These are phyloP conservation scores for Geotrichum bryndzae DNA, from an alignment of 1,139 yeast species.

Conservation along the genomic window DNA sequence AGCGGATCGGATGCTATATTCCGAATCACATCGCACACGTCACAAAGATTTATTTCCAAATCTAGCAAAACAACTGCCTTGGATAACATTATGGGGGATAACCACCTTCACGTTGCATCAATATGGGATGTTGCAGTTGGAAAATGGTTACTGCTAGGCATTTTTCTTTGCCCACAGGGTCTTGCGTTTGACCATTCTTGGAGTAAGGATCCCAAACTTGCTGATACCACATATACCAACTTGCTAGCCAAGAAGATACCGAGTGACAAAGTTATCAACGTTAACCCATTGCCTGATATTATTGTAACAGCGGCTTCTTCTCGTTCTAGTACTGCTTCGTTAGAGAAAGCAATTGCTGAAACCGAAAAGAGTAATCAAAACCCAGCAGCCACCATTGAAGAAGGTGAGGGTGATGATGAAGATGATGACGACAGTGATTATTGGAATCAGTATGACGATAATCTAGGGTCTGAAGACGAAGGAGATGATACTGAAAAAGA, in stretches of 20 bases:
- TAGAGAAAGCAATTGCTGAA: not conserved
- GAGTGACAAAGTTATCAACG: not conserved
- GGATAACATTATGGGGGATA: not conserved
- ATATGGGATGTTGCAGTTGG: constrained; percentile 3
- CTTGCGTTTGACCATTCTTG: not conserved
- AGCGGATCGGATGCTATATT: constrained; percentile 12
- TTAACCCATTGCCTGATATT: not conserved
- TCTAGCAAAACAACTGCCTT: not conserved
- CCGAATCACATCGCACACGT: constrained; percentile 11
- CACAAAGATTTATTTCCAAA: constrained; percentile 8
- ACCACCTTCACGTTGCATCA: not conserved
- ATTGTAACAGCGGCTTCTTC: not conserved
- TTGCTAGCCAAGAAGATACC: not conserved
- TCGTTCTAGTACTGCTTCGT: not conserved
- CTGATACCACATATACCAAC: not conserved
- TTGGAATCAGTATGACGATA: constrained; percentile 14
- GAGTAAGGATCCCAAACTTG: not conserved
- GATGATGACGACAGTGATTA: constrained; percentile 9
- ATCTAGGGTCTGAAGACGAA: constrained; percentile 13
- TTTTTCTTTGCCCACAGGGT: constrained; percentile 7
- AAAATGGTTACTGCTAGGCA: constrained; percentile 9
- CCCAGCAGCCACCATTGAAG: not conserved
- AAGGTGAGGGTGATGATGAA: not conserved
- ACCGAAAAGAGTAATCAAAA: not conserved
- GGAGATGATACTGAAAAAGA: not conserved